A percentile compares a stretch with the other conserved stretches of the same genome.
These are phyloP conservation scores for Gastrolobium bilobum DNA, from an alignment of 306 rosid genomes.

Conservation along the genomic window DNA sequence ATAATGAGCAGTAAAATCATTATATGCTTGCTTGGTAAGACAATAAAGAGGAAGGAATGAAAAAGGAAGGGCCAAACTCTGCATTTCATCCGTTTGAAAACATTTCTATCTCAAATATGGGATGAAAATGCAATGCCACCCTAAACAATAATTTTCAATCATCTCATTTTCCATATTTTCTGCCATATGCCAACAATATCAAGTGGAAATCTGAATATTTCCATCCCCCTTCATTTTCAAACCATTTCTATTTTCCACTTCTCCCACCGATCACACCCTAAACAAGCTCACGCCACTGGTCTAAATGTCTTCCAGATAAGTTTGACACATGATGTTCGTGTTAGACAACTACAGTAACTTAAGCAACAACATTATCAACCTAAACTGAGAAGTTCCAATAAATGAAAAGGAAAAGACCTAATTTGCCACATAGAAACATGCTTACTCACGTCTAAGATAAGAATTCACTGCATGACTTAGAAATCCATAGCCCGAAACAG, in stretches of 20 bases:
- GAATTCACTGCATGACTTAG: conserved; percentile 84
- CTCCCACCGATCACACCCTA: neutral
- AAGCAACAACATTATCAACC: neutral
- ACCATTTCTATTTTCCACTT: conserved; percentile 7
- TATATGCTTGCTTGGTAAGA: neutral
- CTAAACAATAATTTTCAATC: neutral
- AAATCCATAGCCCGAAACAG: conserved; percentile 80
- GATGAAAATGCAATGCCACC: conserved; percentile 1
- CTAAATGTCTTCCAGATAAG: neutral
- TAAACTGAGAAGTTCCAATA: neutral
- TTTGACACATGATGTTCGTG: neutral
- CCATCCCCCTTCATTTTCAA: no score
- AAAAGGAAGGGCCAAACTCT: neutral
- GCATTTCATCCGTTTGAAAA: neutral
- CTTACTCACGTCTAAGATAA: conserved; percentile 88
- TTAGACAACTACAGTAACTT: neutral
- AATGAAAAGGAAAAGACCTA: neutral
- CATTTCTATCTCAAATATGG: neutral
- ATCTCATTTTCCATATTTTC: no score
- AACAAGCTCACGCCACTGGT: neutral
- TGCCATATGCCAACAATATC: neutral
- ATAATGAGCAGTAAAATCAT: neutral
- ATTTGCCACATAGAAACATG: neutral
- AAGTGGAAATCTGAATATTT: neutral
- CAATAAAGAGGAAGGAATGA: neutral